Evolutionary conservation across 257 asterid species (phyloP).

Genomic region (Ligustrum vulgare): DNA sequence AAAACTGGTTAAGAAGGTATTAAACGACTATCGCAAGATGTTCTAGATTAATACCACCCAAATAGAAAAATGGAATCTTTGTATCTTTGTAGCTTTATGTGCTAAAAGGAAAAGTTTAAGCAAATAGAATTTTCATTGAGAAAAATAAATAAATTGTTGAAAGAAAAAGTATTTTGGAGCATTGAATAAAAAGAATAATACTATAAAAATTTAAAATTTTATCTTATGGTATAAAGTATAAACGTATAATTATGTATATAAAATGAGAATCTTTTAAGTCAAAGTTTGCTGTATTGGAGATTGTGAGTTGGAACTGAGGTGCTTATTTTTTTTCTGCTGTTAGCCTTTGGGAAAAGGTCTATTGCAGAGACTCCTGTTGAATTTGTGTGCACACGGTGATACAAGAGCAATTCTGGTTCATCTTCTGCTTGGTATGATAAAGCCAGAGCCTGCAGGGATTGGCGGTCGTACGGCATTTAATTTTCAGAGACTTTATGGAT

Average conservation of each 20-base stretch:
- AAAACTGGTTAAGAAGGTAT: neutral
- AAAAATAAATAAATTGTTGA: neutral
- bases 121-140: neutral
- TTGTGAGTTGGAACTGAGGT: conserved; percentile 21
- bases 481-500: conserved; percentile 87
- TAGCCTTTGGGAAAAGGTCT: conserved; percentile 99
- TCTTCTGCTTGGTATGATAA: conserved; percentile 81
- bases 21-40: neutral
- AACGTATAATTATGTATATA: neutral
- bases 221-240: neutral
- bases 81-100: neutral
- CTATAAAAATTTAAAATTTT: neutral
- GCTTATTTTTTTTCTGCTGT: conserved; percentile 26
- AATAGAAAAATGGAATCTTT: neutral
- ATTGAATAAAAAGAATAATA: neutral
- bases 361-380: conserved; percentile 87
- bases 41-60: neutral
- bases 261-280: neutral
- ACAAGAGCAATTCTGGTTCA: conserved; percentile 78
- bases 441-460: conserved; percentile 66
- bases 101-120: neutral
- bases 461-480: conserved; percentile 58
- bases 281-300: conserved; percentile 3
- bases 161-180: neutral
- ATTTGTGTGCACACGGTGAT: conserved; percentile 81